These are phyloP conservation scores for Penicillium macrosclerotiorum DNA, from an alignment of 495 filamentous ascomycete genomes.

Conservation along the genomic window DNA sequence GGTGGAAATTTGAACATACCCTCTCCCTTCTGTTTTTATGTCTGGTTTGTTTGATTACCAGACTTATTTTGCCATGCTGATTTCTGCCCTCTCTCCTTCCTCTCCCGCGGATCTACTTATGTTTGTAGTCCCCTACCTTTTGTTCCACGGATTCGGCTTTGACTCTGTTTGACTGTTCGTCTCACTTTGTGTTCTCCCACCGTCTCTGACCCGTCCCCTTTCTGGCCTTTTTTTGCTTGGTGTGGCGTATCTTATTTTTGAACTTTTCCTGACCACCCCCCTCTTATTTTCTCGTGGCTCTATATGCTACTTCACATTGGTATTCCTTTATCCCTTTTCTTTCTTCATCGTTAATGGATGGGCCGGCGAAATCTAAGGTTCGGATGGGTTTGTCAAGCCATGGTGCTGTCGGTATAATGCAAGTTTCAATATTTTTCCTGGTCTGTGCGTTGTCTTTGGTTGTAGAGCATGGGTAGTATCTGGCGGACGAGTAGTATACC, in stretches of 20 bases:
- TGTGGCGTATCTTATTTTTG: neutral
- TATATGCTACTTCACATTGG: neutral
- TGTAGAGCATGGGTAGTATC: neutral
- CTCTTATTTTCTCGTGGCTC: neutral
- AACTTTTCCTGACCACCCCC: neutral
- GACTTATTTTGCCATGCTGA: slow-evolving; percentile 8
- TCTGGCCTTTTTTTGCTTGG: neutral
- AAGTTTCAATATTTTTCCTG: slow-evolving; percentile 10
- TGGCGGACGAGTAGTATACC: neutral
- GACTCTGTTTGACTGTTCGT: no score
- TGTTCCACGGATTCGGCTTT: neutral
- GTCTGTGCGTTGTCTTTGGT: no score
- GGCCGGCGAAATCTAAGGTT: slow-evolving; percentile 38
- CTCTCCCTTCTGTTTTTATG: slow-evolving; percentile 17
- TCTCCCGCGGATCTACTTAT: no score
- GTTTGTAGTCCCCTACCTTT: no score
- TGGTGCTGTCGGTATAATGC: slow-evolving; percentile 31
- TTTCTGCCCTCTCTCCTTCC: neutral
- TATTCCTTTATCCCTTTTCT: slow-evolving; percentile 10
- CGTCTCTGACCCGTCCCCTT: neutral
- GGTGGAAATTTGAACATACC: slow-evolving; percentile 30
- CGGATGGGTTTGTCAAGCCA: slow-evolving; percentile 28
- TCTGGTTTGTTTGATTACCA: slow-evolving; percentile 1
- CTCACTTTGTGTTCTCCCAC: neutral
- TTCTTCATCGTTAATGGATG: slow-evolving; percentile 33